Conservation (phyloP, 768 basidiomycete species). For the Tulasnella sp. region DNA sequence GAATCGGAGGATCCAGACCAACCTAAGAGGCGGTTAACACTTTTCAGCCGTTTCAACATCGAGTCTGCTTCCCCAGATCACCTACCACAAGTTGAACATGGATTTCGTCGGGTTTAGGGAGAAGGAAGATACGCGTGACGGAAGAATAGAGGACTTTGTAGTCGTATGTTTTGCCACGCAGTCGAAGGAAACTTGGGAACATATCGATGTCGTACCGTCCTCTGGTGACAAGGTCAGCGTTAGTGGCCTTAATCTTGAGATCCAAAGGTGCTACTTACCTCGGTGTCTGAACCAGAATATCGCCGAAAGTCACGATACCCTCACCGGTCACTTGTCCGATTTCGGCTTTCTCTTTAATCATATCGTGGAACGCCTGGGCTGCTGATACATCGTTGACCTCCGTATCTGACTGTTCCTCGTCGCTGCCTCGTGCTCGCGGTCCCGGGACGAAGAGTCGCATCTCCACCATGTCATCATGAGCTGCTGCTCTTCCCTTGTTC, state of each 20-base stretch:
- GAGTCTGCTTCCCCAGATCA: constrained; percentile 33
- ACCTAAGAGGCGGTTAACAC: constrained; percentile 54
- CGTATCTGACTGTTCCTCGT: constrained; percentile 63
- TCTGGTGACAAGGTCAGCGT: constrained; percentile 48
- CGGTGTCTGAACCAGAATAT: constrained; percentile 92
- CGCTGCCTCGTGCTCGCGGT: constrained; percentile 46
- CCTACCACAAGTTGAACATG: constrained; percentile 93
- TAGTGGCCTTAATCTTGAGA: background rate
- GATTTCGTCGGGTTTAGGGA: constrained; percentile 91
- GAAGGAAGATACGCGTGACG: constrained; percentile 84
- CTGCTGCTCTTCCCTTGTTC: constrained; percentile 51
- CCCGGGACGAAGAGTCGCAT: constrained; percentile 97
- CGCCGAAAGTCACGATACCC: constrained; percentile 91
- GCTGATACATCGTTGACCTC: constrained; percentile 81
- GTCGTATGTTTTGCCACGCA: constrained; percentile 99
- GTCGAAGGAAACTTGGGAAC: constrained; percentile 90
- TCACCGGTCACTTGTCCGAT: constrained; percentile 91
- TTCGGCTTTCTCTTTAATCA: constrained; percentile 94
- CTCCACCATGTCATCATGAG: constrained; percentile 87
- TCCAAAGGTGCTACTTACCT: constrained; percentile 41
- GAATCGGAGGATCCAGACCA: constrained; percentile 88
- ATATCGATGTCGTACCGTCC: constrained; percentile 98
- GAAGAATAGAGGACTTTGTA: constrained; percentile 94
- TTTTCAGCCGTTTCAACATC: background rate
- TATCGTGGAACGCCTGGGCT: constrained; percentile 95